A percentile compares a stretch with the other conserved stretches of the same genome.
These are phyloP conservation scores for Candida endomychidarum DNA, from an alignment of 805 yeast species.

Conservation along the genomic window DNA sequence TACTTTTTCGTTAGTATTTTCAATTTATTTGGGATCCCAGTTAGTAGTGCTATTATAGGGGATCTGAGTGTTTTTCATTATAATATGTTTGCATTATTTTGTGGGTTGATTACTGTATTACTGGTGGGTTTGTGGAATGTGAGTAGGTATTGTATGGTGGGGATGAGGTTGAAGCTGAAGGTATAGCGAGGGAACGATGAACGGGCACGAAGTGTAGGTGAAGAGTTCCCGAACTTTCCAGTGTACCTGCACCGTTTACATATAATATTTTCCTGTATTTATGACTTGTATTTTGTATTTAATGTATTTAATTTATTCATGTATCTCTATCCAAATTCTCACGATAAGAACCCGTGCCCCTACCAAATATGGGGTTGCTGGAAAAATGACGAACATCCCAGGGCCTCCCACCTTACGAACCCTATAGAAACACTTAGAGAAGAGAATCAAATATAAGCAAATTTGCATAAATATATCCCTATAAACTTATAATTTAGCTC, in stretches of 20 bases:
- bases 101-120: conserved; percentile 28
- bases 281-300: too few species aligned
- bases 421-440: not conserved
- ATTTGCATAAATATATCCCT: not conserved
- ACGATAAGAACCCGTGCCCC: too few species aligned
- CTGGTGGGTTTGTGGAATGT: conserved; percentile 30
- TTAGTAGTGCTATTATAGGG: conserved; percentile 38
- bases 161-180: conserved; percentile 24
- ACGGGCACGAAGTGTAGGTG: too few species aligned
- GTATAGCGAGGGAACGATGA: too few species aligned
- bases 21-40: conserved; percentile 36
- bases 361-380: conserved; percentile 2
- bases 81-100: conserved; percentile 31
- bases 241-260: too few species aligned
- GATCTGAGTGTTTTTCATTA: conserved; percentile 27
- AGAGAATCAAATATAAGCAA: too few species aligned
- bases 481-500: conserved; percentile 38
- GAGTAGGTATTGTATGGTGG: conserved; percentile 33
- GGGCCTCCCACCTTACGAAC: too few species aligned
- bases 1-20: conserved; percentile 56
- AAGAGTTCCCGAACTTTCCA: too few species aligned
- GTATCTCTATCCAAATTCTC: too few species aligned
- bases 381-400: too few species aligned
- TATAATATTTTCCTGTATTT: too few species aligned
- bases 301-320: too few species aligned